Evolutionary conservation across 768 basidiomycete genomes (phyloP).

Genomic region (Russula earlei): DNA sequence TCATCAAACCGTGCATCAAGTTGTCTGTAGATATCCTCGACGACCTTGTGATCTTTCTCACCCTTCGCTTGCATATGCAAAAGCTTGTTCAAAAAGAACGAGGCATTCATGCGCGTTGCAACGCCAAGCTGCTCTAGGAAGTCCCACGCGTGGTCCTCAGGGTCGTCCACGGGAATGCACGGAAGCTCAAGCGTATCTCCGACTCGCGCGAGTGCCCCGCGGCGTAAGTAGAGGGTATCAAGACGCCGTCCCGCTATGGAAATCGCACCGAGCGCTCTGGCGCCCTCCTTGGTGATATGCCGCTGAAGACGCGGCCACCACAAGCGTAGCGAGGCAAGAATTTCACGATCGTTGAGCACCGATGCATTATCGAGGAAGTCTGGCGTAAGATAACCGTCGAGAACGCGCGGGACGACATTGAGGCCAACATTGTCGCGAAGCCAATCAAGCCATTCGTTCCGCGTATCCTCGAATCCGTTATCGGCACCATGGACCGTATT

Average conservation of each 20-base stretch:
- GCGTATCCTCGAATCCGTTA: neutral
- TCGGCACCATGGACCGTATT: too few species aligned
- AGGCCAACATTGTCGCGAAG: constrained; percentile 13
- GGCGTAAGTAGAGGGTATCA: constrained; percentile 10
- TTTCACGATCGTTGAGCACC: neutral
- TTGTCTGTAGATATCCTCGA: constrained; percentile 18
- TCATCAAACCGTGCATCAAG: constrained; percentile 23
- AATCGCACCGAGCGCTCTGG: neutral
- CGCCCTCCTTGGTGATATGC: neutral
- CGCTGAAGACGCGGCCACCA: constrained; percentile 8
- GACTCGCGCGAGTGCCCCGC: neutral
- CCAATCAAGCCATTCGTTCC: constrained; percentile 17
- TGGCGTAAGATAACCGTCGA: constrained; percentile 3
- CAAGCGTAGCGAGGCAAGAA: constrained; percentile 4
- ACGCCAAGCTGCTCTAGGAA: constrained; percentile 21
- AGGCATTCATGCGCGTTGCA: constrained; percentile 10
- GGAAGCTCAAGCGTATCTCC: constrained; percentile 7
- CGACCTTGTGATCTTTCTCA: neutral
- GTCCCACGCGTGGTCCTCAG: constrained; percentile 18
- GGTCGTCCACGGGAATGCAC: constrained; percentile 19
- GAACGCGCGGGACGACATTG: constrained; percentile 15
- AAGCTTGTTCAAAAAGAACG: constrained; percentile 19
- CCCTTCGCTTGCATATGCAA: constrained; percentile 11
- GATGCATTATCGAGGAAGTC: constrained; percentile 6
- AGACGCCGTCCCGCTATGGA: constrained; percentile 7